phyloP scores from a whole-genome alignment of 345 rosid species.

The Citrus unshiu region DNA sequence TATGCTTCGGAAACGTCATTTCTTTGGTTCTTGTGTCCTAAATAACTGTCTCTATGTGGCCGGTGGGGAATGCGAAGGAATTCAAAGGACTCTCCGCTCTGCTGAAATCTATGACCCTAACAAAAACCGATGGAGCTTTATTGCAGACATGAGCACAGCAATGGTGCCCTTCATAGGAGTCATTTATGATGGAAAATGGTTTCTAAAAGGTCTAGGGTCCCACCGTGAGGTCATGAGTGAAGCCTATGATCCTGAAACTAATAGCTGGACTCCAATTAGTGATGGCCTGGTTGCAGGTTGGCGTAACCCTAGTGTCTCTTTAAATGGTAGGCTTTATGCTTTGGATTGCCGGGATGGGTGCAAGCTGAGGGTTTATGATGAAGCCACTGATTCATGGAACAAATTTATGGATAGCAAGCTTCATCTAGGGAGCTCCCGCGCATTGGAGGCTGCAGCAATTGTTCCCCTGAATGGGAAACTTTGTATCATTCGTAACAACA shows the following conservation, averaged over 20 bases:
- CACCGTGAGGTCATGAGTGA: constrained; percentile 90
- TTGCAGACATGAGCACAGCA: constrained; percentile 95
- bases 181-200: constrained; percentile 84
- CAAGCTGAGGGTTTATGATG: constrained; percentile 78
- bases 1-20: constrained; percentile 95
- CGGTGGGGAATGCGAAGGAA: constrained; percentile 98
- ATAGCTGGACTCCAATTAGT: constrained; percentile 67
- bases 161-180: constrained; percentile 97
- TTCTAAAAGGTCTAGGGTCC: constrained; percentile 85
- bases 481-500: constrained; percentile 89
- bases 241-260: constrained; percentile 74
- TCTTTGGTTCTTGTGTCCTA: constrained; percentile 89
- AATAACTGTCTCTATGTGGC: constrained; percentile 93
- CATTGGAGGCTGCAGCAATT: constrained; percentile 92
- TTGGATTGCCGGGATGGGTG: constrained; percentile 92
- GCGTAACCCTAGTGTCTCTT: constrained; percentile 79
- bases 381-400: constrained; percentile 72
- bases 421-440: constrained; percentile 77
- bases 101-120: constrained; percentile 97
- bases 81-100: constrained; percentile 85
- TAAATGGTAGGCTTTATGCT: constrained; percentile 77
- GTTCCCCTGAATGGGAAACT: constrained; percentile 81
- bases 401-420: constrained; percentile 82
- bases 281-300: constrained; percentile 93
- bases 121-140: constrained; percentile 78